These are phyloP conservation scores for Diophrys sp. DNA, from an alignment of 73 alveolate genomes.

Conservation along the genomic window DNA sequence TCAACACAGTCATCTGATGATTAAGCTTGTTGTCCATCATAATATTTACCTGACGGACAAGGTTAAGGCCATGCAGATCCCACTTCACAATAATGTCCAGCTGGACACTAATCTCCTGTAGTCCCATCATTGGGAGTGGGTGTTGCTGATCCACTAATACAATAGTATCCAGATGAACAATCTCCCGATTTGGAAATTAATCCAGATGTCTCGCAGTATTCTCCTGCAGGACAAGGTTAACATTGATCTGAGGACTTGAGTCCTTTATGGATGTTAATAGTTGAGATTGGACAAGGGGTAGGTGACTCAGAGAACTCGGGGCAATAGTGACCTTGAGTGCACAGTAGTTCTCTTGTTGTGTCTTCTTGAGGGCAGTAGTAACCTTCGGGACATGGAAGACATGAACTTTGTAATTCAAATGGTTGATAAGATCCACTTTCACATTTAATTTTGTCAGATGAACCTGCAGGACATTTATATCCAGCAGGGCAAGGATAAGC, in stretches of 20 bases:
- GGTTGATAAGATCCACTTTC: constrained; percentile 54
- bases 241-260: background rate
- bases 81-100: background rate
- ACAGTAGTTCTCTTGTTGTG: background rate
- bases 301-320: constrained; percentile 19
- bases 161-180: constrained; percentile 45
- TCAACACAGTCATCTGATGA: constrained; percentile 31
- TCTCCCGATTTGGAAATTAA: constrained; percentile 25
- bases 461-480: constrained; percentile 38
- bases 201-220: constrained; percentile 46
- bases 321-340: constrained; percentile 51
- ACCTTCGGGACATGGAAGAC: constrained; percentile 57
- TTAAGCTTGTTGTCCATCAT: background rate
- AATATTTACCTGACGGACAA: background rate
- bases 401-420: constrained; percentile 17
- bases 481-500: constrained; percentile 49
- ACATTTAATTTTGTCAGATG: constrained; percentile 28
- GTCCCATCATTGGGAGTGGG: background rate
- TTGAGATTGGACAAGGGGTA: constrained; percentile 10
- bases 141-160: background rate
- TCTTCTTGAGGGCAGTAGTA: constrained; percentile 42
- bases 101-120: background rate
- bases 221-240: background rate
- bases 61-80: background rate
- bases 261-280: background rate